phyloP scores from a whole-genome alignment of 257 asterid species.

The Ehretia macrophylla region DNA sequence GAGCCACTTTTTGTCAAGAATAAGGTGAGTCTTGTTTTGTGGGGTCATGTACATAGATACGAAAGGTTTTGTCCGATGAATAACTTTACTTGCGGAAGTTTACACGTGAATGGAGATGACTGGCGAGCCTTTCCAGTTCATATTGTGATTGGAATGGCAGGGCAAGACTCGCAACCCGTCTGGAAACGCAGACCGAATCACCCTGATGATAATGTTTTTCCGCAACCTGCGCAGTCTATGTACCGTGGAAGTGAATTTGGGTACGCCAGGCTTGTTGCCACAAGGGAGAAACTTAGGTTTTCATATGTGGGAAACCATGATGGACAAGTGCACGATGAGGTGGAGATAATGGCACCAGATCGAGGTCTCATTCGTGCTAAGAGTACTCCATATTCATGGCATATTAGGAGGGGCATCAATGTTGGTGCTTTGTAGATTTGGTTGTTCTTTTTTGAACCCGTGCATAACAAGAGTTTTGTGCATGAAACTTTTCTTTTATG shows the following conservation, averaged over 20 bases:
- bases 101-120: conserved; percentile 28
- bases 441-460: neutral
- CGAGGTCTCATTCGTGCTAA: conserved; percentile 28
- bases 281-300: conserved; percentile 50
- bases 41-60: conserved; percentile 85
- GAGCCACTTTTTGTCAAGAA: conserved; percentile 73
- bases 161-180: conserved; percentile 81
- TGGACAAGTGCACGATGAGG: conserved; percentile 67
- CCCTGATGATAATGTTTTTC: conserved; percentile 50
- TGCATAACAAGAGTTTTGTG: too few relatives aligned
- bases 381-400: neutral
- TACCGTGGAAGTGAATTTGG: conserved; percentile 77
- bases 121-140: conserved; percentile 55
- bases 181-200: conserved; percentile 75
- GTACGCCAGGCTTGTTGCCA: conserved; percentile 50
- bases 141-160: conserved; percentile 82
- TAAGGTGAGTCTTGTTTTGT: conserved; percentile 56
- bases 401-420: neutral
- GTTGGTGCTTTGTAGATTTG: neutral
- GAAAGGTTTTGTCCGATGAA: conserved; percentile 79
- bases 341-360: conserved; percentile 67
- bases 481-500: too few relatives aligned
- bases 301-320: conserved; percentile 83
- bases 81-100: conserved; percentile 68
- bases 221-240: conserved; percentile 64